phyloP scores from a whole-genome alignment of 2,329 filamentous ascomycete species.

The Pestalotiopsis sp. region DNA sequence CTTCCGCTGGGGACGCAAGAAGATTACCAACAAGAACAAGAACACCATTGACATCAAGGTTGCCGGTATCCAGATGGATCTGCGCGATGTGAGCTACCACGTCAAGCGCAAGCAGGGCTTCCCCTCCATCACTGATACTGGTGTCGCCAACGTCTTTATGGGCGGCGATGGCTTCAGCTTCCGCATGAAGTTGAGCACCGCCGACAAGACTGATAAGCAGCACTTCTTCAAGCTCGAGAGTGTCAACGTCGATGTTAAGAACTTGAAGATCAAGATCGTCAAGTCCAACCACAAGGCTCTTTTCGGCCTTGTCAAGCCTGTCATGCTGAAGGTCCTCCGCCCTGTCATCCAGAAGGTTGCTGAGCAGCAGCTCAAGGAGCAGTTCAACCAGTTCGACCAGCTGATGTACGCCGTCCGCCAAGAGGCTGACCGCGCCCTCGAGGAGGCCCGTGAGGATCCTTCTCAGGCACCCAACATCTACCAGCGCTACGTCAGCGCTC shows the following conservation, averaged over 20 bases:
- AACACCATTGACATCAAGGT: conserved; percentile 83
- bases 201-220: conserved; percentile 73
- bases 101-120: conserved; percentile 95
- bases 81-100: conserved; percentile 90
- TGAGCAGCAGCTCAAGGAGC: conserved; percentile 86
- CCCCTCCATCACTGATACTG: conserved; percentile 82
- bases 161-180: conserved; percentile 88
- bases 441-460: conserved; percentile 69
- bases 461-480: conserved; percentile 82
- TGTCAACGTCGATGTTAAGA: conserved; percentile 79
- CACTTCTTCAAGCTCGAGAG: conserved; percentile 96
- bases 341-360: conserved; percentile 85
- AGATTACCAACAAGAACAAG: conserved; percentile 76
- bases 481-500: conserved; percentile 77
- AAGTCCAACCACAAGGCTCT: conserved; percentile 94
- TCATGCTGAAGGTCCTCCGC: conserved; percentile 81
- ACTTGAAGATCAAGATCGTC: conserved; percentile 87
- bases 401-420: conserved; percentile 77
- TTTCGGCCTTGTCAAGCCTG: conserved; percentile 83
- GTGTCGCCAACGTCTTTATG: conserved; percentile 86
- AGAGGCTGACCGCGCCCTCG: conserved; percentile 75
- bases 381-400: conserved; percentile 74
- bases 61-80: conserved; percentile 89
- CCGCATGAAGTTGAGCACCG: conserved; percentile 84
- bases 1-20: conserved; percentile 93